Conservation (phyloP, 129 eudicot species). For the Daucus carota region DH1_v3.0 NC_030389.2:40854501-40855000, state of each 20-base stretch:
- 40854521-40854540: conserved; percentile 66
- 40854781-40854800: too few species aligned
- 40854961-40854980: too few species aligned
- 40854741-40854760: conserved; percentile 71
- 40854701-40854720: conserved; percentile 70
- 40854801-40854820: too few species aligned
- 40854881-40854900: too few species aligned
- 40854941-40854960: too few species aligned
- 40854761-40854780: too few species aligned
- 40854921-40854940: too few species aligned
- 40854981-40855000: too few species aligned
- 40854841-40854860: too few species aligned
- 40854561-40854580: conserved; percentile 91
- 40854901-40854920: too few species aligned
- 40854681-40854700: conserved; percentile 64
- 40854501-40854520: conserved; percentile 79
- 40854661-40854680: conserved; percentile 51
- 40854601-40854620: conserved; percentile 77
- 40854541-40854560: conserved; percentile 75
- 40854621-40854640: conserved; percentile 80
- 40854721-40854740: conserved; percentile 67
- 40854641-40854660: conserved; percentile 91
- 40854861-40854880: too few species aligned
- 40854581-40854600: conserved; percentile 84
- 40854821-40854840: too few species aligned